Evolutionary conservation across 139 green algal species (phyloP).

Genomic region (Tetratostichococcus sp.): DNA sequence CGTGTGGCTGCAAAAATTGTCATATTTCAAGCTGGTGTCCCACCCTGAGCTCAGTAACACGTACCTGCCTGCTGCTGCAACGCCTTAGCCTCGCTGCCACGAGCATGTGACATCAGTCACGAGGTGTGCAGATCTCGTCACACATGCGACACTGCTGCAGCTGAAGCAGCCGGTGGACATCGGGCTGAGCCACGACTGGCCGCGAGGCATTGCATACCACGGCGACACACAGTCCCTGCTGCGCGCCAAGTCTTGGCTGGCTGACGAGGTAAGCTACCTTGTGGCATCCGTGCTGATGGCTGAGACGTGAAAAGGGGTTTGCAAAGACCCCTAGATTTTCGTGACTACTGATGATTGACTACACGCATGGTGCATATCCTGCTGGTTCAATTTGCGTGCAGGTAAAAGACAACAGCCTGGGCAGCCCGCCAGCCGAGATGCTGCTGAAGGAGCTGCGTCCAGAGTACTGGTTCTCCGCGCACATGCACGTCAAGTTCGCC

Average conservation of each 20-base stretch:
- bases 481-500: conserved; percentile 95
- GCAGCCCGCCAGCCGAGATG: conserved; percentile 58
- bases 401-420: conserved; percentile 61
- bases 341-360: no score
- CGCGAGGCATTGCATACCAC: conserved; percentile 71
- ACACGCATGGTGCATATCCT: no score
- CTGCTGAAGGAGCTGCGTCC: conserved; percentile 75
- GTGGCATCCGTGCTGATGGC: background rate
- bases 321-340: background rate
- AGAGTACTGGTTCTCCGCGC: conserved; percentile 90
- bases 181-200: conserved; percentile 97
- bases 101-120: no score
- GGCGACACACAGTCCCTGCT: conserved; percentile 79
- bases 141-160: no score
- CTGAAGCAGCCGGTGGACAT: conserved; percentile 75
- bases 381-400: conserved; percentile 15
- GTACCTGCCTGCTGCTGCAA: no score
- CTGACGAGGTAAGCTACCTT: conserved; percentile 52
- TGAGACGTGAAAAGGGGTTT: background rate
- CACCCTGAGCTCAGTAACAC: no score
- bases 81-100: no score
- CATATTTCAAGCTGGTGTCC: no score
- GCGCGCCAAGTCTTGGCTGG: conserved; percentile 78
- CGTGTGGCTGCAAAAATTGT: no score
- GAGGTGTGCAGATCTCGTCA: no score